phyloP scores from a whole-genome alignment of 2,329 filamentous ascomycete genomes.

The Ceratocystis papillata region DNA sequence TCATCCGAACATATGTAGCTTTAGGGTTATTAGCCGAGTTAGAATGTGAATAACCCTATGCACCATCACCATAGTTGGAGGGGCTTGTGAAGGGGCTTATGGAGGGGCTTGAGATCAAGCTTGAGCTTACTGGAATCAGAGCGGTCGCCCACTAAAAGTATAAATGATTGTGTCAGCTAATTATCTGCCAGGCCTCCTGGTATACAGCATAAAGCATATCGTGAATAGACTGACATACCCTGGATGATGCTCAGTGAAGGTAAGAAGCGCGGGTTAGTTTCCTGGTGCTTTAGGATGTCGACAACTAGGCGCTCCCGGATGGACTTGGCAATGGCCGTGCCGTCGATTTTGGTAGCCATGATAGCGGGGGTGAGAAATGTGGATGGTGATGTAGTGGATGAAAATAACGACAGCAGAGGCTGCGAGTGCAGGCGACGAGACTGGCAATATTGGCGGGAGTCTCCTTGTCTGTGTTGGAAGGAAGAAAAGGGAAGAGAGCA shows the following conservation, averaged over 20 bases:
- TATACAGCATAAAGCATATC: slow-evolving; percentile 1
- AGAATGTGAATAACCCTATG: slow-evolving; percentile 17
- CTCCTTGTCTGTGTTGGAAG: background rate
- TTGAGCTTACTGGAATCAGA: slow-evolving; percentile 70
- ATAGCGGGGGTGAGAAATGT: slow-evolving; percentile 41
- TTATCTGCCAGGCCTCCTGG: background rate
- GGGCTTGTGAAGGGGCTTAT: background rate
- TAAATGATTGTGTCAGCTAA: slow-evolving; percentile 23
- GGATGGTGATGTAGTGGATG: background rate
- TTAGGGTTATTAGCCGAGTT: slow-evolving; percentile 31
- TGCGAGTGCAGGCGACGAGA: background rate
- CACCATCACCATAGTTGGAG: background rate
- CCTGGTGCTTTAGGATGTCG: slow-evolving; percentile 73
- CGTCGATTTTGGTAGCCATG: slow-evolving; percentile 94
- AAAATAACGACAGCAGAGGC: slow-evolving; percentile 1
- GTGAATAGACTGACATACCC: slow-evolving; percentile 36
- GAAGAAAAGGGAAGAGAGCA: background rate
- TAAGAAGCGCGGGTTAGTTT: slow-evolving; percentile 73
- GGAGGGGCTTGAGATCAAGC: slow-evolving; percentile 4
- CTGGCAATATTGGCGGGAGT: background rate
- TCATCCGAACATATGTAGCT: slow-evolving; percentile 99
- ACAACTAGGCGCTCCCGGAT: slow-evolving; percentile 72
- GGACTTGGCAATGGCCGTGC: slow-evolving; percentile 83
- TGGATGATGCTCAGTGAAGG: slow-evolving; percentile 91
- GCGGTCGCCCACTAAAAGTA: slow-evolving; percentile 65